These are phyloP conservation scores for Raffaelea albimanens DNA, from an alignment of 2,329 filamentous ascomycete genomes.

Conservation along the genomic window DNA sequence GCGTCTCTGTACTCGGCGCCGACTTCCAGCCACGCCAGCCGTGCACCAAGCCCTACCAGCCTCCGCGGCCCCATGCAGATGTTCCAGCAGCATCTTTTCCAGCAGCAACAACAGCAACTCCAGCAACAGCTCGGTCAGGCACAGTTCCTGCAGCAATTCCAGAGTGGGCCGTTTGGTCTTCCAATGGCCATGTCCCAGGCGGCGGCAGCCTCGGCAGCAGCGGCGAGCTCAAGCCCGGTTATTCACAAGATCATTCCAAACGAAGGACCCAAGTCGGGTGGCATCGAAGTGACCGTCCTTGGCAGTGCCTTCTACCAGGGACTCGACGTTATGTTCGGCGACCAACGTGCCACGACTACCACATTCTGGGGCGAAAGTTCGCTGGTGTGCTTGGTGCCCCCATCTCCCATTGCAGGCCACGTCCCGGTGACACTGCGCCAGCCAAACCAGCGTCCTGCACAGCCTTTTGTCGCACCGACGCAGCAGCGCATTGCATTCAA, in stretches of 20 bases:
- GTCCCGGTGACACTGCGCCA: slow-evolving; percentile 63
- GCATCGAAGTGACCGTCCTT: slow-evolving; percentile 78
- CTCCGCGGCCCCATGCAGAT: slow-evolving; percentile 36
- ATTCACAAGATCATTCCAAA: slow-evolving; percentile 78
- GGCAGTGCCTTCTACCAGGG: slow-evolving; percentile 69
- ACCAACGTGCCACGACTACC: slow-evolving; percentile 54
- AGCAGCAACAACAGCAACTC: slow-evolving; percentile 24
- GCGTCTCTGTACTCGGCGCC: slow-evolving; percentile 57
- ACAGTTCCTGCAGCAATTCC: slow-evolving; percentile 38
- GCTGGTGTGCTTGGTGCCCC: slow-evolving; percentile 70
- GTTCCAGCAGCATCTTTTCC: slow-evolving; percentile 26
- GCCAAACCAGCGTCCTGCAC: slow-evolving; percentile 26
- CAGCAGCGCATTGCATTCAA: slow-evolving; percentile 49
- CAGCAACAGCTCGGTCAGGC: slow-evolving; percentile 16
- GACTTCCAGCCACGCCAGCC: slow-evolving; percentile 63
- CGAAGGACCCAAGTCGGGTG: slow-evolving; percentile 73
- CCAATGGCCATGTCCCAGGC: slow-evolving; percentile 30
- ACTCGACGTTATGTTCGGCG: slow-evolving; percentile 78
- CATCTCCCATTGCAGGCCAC: slow-evolving; percentile 54
- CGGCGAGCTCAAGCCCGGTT: slow-evolving; percentile 31
- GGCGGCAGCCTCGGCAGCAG: neutral
- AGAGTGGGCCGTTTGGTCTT: slow-evolving; percentile 39
- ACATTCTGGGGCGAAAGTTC: slow-evolving; percentile 74
- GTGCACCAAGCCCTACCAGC: slow-evolving; percentile 62
- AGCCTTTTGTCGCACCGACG: slow-evolving; percentile 25